phyloP scores from a whole-genome alignment of 495 filamentous ascomycete species.

The Aspergillus ellipticus region DNA sequence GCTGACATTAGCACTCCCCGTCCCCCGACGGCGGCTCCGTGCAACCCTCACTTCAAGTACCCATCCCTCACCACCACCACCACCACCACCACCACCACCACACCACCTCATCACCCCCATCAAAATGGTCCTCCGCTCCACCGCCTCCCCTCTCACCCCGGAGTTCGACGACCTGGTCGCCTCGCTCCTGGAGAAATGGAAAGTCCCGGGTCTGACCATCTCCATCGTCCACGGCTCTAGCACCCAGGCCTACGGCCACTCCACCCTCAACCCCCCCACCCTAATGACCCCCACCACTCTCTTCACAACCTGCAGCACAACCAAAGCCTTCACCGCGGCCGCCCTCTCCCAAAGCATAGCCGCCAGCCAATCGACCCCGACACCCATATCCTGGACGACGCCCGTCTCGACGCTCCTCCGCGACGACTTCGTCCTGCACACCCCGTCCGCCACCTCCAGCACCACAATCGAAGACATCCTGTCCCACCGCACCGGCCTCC shows the following conservation, averaged over 20 bases:
- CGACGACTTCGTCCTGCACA: slow-evolving; percentile 50
- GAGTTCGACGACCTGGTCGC: slow-evolving; percentile 35
- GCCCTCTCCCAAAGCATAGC: slow-evolving; percentile 44
- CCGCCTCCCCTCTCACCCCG: not conserved
- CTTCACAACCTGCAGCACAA: slow-evolving; percentile 47
- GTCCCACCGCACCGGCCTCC: slow-evolving; percentile 47
- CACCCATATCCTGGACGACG: slow-evolving; percentile 45
- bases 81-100: too few relatives aligned
- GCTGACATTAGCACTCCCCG: too few relatives aligned
- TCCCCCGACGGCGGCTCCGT: too few relatives aligned
- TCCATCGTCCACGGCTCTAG: slow-evolving; percentile 43
- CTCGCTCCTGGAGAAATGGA: slow-evolving; percentile 40
- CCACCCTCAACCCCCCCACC: slow-evolving; percentile 27
- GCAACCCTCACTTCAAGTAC: too few relatives aligned
- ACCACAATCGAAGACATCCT: slow-evolving; percentile 49
- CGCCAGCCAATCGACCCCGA: slow-evolving; percentile 24
- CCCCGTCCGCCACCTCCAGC: slow-evolving; percentile 38
- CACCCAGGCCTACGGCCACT: slow-evolving; percentile 51
- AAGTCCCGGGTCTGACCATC: slow-evolving; percentile 49
- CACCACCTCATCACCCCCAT: not conserved
- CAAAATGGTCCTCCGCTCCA: not conserved
- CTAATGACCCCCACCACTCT: slow-evolving; percentile 44
- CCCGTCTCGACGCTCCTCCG: slow-evolving; percentile 46
- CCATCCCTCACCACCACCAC: too few relatives aligned
- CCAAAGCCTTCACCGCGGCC: slow-evolving; percentile 55